Conservation (phyloP, 2,329 filamentous ascomycete genomes). For the Neonectria hederae region DNA sequence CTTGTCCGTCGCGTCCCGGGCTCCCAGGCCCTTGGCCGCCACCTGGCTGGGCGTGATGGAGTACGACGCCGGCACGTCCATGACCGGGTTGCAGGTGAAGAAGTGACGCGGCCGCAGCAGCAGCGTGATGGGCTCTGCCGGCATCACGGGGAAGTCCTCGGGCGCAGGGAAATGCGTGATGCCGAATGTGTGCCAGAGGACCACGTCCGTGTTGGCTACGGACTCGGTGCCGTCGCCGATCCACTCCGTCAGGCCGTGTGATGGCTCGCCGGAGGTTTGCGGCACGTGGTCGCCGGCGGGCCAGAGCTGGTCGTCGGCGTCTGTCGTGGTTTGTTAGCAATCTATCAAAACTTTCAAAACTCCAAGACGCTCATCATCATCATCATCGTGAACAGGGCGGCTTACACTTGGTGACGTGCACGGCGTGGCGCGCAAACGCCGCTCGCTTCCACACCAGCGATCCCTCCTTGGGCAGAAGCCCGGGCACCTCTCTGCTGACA, state of each 20-base stretch:
- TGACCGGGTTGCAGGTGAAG: conserved; percentile 79
- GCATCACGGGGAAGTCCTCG: conserved; percentile 95
- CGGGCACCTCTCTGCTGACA: conserved; percentile 84
- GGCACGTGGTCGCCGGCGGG: conserved; percentile 89
- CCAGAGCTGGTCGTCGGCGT: conserved; percentile 83
- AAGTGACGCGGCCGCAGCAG: conserved; percentile 83
- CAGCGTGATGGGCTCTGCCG: conserved; percentile 83
- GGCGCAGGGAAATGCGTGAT: conserved; percentile 89
- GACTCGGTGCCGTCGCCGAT: conserved; percentile 74
- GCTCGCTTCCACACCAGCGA: conserved; percentile 90
- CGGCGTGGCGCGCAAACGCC: conserved; percentile 85
- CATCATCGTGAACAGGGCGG: background rate
- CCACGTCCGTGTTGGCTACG: conserved; percentile 85
- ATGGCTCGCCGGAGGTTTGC: conserved; percentile 84
- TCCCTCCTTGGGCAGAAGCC: conserved; percentile 80
- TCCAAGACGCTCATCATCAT: too few relatives aligned
- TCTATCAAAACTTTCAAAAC: too few relatives aligned
- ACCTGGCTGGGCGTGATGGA: conserved; percentile 44
- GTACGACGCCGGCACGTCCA: conserved; percentile 76
- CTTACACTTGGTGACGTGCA: conserved; percentile 90
- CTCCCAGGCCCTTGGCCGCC: conserved; percentile 33
- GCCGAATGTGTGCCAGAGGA: conserved; percentile 95
- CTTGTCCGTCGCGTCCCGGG: conserved; percentile 34
- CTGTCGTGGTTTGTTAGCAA: conserved; percentile 50
- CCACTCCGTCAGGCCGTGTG: conserved; percentile 78